Conservation (phyloP, 352 stramenopile genomes). For the Paralagenidium karlingii region DNA sequence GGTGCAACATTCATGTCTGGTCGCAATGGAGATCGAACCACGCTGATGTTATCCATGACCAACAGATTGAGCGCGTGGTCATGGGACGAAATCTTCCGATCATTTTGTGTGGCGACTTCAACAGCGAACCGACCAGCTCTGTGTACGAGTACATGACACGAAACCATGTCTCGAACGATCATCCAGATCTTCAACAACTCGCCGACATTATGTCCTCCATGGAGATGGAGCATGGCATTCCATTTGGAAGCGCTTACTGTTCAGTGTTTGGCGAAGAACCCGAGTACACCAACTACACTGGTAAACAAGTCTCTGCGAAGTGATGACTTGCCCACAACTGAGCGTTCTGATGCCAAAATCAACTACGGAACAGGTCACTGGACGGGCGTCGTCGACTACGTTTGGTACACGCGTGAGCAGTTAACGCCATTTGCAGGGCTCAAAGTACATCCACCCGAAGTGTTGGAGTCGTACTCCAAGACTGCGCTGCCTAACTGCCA, state of each 20-base stretch:
- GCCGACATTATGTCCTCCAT: slow-evolving; percentile 61
- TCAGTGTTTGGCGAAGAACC: slow-evolving; percentile 94
- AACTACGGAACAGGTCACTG: slow-evolving; percentile 57
- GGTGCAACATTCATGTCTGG: background rate
- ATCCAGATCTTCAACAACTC: slow-evolving; percentile 88
- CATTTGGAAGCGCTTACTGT: slow-evolving; percentile 91
- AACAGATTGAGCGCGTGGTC: slow-evolving; percentile 59
- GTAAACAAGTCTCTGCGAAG: slow-evolving; percentile 17
- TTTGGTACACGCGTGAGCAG: slow-evolving; percentile 94
- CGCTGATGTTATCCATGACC: background rate
- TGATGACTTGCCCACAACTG: background rate
- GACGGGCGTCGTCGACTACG: slow-evolving; percentile 95
- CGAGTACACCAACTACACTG: slow-evolving; percentile 97
- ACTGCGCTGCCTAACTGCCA: slow-evolving; percentile 93
- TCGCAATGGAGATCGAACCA: background rate
- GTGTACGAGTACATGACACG: slow-evolving; percentile 96
- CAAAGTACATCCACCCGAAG: slow-evolving; percentile 85
- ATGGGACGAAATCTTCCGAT: slow-evolving; percentile 80
- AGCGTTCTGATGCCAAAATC: background rate
- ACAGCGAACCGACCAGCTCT: slow-evolving; percentile 92
- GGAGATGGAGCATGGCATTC: slow-evolving; percentile 87
- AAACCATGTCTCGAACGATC: slow-evolving; percentile 73
- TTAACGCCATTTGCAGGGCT: slow-evolving; percentile 89
- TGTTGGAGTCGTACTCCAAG: slow-evolving; percentile 80
- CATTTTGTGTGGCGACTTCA: slow-evolving; percentile 98